Evolutionary conservation across 1,139 yeast genomes (phyloP).

Genomic region (Geotrichum histeridarum): DNA sequence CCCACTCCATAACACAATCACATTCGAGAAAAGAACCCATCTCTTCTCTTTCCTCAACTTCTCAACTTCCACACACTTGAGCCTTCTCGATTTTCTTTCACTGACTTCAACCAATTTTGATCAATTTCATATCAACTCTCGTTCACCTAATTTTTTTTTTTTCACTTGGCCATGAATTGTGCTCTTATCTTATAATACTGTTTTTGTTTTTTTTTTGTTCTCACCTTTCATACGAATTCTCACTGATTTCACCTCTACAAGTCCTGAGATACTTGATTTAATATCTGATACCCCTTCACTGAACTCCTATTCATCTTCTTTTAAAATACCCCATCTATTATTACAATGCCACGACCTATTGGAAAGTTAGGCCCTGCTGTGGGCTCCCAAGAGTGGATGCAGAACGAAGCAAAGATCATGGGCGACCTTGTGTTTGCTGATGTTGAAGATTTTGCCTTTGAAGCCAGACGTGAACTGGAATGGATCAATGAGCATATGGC

Average conservation of each 20-base stretch:
- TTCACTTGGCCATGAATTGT: no score
- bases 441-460: slow-evolving; percentile 40
- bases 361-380: slow-evolving; percentile 17
- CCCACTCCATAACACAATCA: no score
- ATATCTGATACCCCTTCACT: neutral
- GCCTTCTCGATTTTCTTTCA: no score
- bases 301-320: neutral
- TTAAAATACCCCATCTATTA: neutral
- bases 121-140: no score
- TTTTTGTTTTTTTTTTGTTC: no score
- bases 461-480: slow-evolving; percentile 39
- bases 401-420: slow-evolving; percentile 38
- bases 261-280: neutral
- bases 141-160: no score
- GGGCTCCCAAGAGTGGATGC: slow-evolving; percentile 47
- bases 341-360: slow-evolving; percentile 8
- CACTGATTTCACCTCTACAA: neutral
- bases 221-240: no score
- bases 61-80: no score
- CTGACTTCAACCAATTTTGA: no score
- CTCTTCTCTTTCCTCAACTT: no score
- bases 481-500: slow-evolving; percentile 37
- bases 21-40: no score
- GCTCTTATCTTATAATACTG: no score
- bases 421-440: slow-evolving; percentile 34